Percentiles rank a stretch among this genome's conserved stretches.
phyloP scores from a whole-genome alignment of 495 filamentous ascomycete genomes.

The Daldinia bambusicola region DNA sequence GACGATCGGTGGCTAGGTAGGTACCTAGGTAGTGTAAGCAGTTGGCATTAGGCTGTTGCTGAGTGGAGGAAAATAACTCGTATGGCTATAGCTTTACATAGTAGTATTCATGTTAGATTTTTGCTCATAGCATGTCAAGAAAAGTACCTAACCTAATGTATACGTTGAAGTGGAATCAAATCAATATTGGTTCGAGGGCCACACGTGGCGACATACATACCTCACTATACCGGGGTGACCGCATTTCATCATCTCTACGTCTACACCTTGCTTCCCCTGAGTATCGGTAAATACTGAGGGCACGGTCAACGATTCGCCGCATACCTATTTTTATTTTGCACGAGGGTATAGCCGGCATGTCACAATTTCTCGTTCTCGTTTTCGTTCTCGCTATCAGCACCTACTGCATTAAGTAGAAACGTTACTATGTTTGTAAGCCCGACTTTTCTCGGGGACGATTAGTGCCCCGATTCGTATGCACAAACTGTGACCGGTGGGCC shows the following conservation, averaged over 20 bases:
- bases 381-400: neutral
- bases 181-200: no score
- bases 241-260: neutral
- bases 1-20: neutral
- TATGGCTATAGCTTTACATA: no score
- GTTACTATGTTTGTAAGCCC: neutral
- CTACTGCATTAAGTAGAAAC: neutral
- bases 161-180: no score
- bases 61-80: neutral
- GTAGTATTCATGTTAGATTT: no score
- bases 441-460: neutral
- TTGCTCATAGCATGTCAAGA: no score
- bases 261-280: neutral
- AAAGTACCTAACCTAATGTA: no score
- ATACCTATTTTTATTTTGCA: neutral
- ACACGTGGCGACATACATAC: neutral
- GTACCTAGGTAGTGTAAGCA: neutral
- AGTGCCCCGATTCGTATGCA: neutral
- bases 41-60: neutral
- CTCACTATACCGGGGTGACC: no score
- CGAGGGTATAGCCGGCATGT: neutral
- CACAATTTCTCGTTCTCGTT: slow-evolving; percentile 1
- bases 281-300: neutral
- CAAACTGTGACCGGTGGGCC: neutral
- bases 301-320: neutral